Base-by-base conservation (phyloP, 2,329 filamentous ascomycete genomes). In the Colletotrichum sp. region DNA sequence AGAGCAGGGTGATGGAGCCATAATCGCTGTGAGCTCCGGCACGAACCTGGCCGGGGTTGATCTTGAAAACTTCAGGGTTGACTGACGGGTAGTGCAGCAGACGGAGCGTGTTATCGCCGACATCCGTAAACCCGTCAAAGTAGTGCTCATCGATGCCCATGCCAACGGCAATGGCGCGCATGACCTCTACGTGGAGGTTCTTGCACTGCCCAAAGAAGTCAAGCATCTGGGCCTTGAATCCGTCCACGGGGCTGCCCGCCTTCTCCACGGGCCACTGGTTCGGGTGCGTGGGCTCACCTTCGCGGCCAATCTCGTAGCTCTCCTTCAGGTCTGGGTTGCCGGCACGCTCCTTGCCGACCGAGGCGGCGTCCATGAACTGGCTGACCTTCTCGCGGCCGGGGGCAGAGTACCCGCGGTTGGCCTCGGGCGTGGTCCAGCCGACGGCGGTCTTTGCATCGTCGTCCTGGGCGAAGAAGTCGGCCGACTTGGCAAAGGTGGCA, bases 111-210 rank as follows among this genome's bases (percentile, higher is more conserved):
- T 95, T 94, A 81, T 94, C 92, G 3, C 92, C 92, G 2, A 86
- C 90, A 79, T 94, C 90, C 1, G 95, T 93, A 81, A 90, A 97
- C 6, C 82, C 79, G 79, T 98, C 95, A 80, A 98, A 98, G 88
- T 93, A 97, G 5, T 79, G 80, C 80, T 93, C 90, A 0, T 92
- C 90, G 18, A 97, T 86, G 0, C 90, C 93, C 91, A 98, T 92
- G 0, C 94, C 95, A n/a, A 96, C 85, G 1, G 95, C 95, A 77
- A 98, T 95, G 10, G 95, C 94, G 6, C 93, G 88, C 95, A 98
- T 97, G 24, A 98, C 90, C 77, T 96, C 88, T 32, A 91, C 87
- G 83, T 98, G 94, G 71, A 98, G 83, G 16, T 85, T 82, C 82
- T 95, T 94, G 84, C 95, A 97, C 75, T 89, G 88, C n/a, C 89